These are phyloP conservation scores for Globisporangium cystogenes DNA, from an alignment of 352 stramenopile species.

Conservation along the genomic window DNA sequence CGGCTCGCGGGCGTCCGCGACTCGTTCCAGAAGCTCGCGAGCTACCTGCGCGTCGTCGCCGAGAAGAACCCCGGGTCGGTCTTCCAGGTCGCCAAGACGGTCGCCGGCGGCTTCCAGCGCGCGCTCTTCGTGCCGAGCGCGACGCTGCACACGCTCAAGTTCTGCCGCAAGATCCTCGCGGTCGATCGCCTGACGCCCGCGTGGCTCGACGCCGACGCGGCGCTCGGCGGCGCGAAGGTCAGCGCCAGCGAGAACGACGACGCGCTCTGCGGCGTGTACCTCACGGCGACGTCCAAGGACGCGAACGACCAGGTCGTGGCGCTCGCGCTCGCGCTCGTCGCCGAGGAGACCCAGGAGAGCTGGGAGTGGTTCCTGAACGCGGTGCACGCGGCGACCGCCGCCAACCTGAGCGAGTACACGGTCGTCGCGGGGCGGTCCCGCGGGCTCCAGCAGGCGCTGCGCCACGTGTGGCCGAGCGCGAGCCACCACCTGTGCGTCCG, in stretches of 20 bases:
- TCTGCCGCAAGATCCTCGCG: slow-evolving; percentile 55
- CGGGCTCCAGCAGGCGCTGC: slow-evolving; percentile 45
- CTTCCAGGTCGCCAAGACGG: slow-evolving; percentile 43
- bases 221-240: slow-evolving; percentile 20
- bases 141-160: slow-evolving; percentile 43
- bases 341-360: slow-evolving; percentile 54
- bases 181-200: slow-evolving; percentile 48
- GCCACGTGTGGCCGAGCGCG: slow-evolving; percentile 44
- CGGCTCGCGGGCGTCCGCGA: slow-evolving; percentile 45
- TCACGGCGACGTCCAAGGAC: slow-evolving; percentile 69
- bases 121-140: slow-evolving; percentile 55
- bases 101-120: slow-evolving; percentile 50
- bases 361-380: slow-evolving; percentile 74
- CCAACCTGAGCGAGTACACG: slow-evolving; percentile 60
- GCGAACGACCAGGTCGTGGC: slow-evolving; percentile 67
- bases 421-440: slow-evolving; percentile 53
- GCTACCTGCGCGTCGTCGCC: slow-evolving; percentile 56
- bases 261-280: slow-evolving; percentile 60
- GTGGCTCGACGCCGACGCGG: slow-evolving; percentile 30
- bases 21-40: slow-evolving; percentile 63
- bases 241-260: slow-evolving; percentile 64
- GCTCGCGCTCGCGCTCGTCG: slow-evolving; percentile 63
- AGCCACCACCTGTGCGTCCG: slow-evolving; percentile 72
- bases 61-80: slow-evolving; percentile 64
- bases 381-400: slow-evolving; percentile 31